Evolutionary conservation across 805 yeast species (phyloP), one percentile per base, ranked within the genome.

Genomic region (Yarrowia sp.): DNA sequence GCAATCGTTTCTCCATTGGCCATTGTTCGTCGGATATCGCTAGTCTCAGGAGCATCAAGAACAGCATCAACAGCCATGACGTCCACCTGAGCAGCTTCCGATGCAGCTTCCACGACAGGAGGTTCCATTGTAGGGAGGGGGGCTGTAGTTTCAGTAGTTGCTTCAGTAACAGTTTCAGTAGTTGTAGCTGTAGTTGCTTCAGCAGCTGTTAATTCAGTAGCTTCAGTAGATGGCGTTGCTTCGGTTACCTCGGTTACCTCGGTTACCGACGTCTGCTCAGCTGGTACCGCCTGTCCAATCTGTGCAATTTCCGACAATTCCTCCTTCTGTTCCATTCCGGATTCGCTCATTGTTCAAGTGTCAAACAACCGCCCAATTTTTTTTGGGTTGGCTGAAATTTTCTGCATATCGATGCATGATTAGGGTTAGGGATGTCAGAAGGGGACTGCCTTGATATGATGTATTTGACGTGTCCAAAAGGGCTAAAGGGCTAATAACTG

Each of bases 361-460:
- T 26, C 30, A 4, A 8, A 28, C 19, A 22, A 5, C 16, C 21
- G 10, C 48, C 48, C 4, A 43, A 11, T 43, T 43, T 51, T 51
- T 51, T 51, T 9, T 33, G 21, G 7, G 11, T 46, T 22, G 61
- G 26, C 46, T 54, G 46, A 54, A n/a, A 54, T 54, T 38, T 54
- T 38, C 35, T 26, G 44, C 33, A 21, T 38, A 17, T 36, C 19
- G 12, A 54, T 54, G 61, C 61, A 54, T 54, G 61, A 54, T 54
- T 54, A 54, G 44, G 61, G 61, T 17, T 54, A 17, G 61, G 61
- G 44, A 28, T 41, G 28, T 11, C 26, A 0, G 10, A 41, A 36
- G 38, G 38, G 40, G 40, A 10, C 8, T n/a, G n/a, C n/a, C n/a
- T n/a, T n/a, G n/a, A n/a, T n/a, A n/a, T n/a, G n/a, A n/a, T n/a